Evolutionary conservation across 1,284 basidiomycete species (phyloP), one percentile per base, ranked within the genome.

Genomic region (Sparassis latifolia): DNA sequence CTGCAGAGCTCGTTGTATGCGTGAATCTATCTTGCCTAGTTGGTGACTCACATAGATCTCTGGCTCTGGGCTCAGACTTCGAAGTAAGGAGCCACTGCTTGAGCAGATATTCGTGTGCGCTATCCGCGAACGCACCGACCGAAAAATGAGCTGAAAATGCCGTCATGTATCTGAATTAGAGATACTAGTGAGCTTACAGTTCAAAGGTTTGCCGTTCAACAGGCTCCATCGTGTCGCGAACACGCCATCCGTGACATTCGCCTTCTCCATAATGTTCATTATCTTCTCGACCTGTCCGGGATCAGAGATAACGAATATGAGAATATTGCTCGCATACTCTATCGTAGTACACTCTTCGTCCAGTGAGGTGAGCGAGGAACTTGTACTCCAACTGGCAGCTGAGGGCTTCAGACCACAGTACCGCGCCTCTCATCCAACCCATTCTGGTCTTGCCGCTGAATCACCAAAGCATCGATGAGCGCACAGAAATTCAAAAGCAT

Each of bases 101-200:
- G 42, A 89, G 72, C n/a, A 86, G 72, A 59, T 89, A 89, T 63
- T 89, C 86, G 53, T 89, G 82, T 2, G 78, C 78, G 60, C 85
- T 88, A 56, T 89, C 86, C 2, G 82, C 82, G 45, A 72, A 72
- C 2, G 75, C 79, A 20, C 85, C 85, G 4, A 84, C 77, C 2
- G 82, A 82, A 27, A 84, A 47, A 44, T 62, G 57, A 28, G 41
- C 60, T 63, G 52, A 0, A 9, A 20, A 47, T 41, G 12, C 32
- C 39, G 10, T 42, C 2, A 50, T 10, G 7, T 3, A 29, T 32
- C 4, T 33, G 20, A 20, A 20, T 20, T 20, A 20, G 20, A 20
- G 20, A 20, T 4, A 35, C 10, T 10, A 42, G 6, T 38, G 37
- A 28, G 63, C 69, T 43, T 49, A 78, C 80, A 49, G 45, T 72